Percentiles rank a stretch among this genome's conserved stretches.
phyloP scores from a whole-genome alignment of 1,284 basidiomycete species.

The Porogramme epimiltina region DNA sequence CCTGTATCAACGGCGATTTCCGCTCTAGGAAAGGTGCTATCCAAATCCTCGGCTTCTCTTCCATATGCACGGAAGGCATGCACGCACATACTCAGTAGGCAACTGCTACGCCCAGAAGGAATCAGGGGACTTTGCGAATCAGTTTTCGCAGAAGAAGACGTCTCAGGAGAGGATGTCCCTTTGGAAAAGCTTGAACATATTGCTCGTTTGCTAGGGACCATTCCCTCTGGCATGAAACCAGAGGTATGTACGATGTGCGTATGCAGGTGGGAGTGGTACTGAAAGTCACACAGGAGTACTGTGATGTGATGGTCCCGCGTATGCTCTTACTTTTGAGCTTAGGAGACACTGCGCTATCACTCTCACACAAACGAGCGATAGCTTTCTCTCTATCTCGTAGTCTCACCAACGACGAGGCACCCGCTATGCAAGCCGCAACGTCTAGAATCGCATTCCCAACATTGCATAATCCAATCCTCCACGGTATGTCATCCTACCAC shows the following conservation, averaged over 20 bases:
- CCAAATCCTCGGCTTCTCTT: conserved; percentile 42
- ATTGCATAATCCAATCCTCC: conserved; percentile 47
- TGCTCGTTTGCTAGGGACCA: conserved; percentile 53
- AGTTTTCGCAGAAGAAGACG: conserved; percentile 64
- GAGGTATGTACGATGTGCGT: conserved; percentile 43
- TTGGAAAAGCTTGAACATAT: conserved; percentile 72
- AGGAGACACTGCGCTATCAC: conserved; percentile 32
- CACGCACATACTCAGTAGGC: conserved; percentile 60
- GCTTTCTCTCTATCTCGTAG: conserved; percentile 71
- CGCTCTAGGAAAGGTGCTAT: conserved; percentile 59
- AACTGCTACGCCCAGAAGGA: conserved; percentile 68
- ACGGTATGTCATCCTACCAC: conserved; percentile 2
- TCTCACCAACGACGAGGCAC: conserved; percentile 40
- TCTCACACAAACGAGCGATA: conserved; percentile 59
- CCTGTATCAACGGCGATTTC: conserved; percentile 66
- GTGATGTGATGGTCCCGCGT: conserved; percentile 51
- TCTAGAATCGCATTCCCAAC: conserved; percentile 42
- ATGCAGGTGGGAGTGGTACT: background rate
- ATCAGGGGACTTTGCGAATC: conserved; percentile 66
- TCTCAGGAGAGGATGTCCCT: conserved; percentile 48
- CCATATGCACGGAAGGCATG: conserved; percentile 59
- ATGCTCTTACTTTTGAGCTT: conserved; percentile 51
- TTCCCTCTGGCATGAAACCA: conserved; percentile 54
- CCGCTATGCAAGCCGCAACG: conserved; percentile 33
- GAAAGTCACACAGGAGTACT: conserved; percentile 55